Base-by-base conservation (phyloP, 2,329 filamentous ascomycete genomes). In the Ceratocystis albifundus region DNA sequence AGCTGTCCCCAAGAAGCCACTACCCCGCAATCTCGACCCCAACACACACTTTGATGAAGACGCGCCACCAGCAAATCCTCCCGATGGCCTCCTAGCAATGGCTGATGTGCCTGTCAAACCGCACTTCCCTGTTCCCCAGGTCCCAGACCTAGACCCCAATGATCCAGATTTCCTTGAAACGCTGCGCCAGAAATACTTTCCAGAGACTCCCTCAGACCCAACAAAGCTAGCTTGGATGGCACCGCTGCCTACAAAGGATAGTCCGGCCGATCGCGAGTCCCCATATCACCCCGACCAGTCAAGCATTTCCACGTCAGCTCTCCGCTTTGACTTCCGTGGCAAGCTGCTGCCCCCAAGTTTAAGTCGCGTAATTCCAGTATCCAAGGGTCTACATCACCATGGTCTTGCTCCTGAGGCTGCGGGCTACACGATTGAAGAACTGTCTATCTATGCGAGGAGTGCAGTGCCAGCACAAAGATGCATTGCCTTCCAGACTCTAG, bases 111-210 rank as follows among this genome's bases (percentile, higher is more conserved):
- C 76, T 50, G 73, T 73, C 69, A 75, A 78, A 36, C 79, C 81
- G 15, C 88, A 89, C 76, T 90, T 87, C 75, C 87, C 86, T 8
- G 75, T 74, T n/a, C 77, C 75, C 1, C 79, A 75, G 8, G 73
- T 72, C 53, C 88, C 88, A 10, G 87, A 90, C 68, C 87, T 97
- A 69, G 90, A 97, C 74, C 91, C 92, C 0, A 80, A 84, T 46
- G 89, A 92, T 68, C 87, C 89, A 0, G 81, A 90, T 72, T 97
- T 97, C 77, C 85, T 97, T 67, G 77, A 84, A 61, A 87, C 89
- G 66, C 84, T 99, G 4, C 92, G 96, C 79, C 78, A 85, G 25
- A 96, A 96, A 75, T 99, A 96, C 81, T 99, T 96, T 76, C 92
- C 94, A 12, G 84, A 86, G 69, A 86, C 96, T 0, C 85, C 92